Base-by-base conservation (phyloP, 1,284 basidiomycete species). In the Takashimella tepidaria region DNA sequence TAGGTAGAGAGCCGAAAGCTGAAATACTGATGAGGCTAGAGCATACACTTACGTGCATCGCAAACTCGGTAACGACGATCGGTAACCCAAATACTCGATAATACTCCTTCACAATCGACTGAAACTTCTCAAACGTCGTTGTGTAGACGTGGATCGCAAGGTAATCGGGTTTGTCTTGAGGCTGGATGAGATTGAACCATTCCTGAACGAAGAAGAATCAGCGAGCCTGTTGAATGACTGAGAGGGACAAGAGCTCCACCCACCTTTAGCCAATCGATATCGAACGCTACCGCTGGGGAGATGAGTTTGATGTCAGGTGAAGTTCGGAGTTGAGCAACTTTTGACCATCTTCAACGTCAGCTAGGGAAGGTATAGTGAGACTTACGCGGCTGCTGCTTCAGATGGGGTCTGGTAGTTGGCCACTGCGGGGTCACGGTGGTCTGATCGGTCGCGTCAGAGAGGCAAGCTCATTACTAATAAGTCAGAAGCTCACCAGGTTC, bases 121-220 rank as follows among this genome's bases (percentile, higher is more conserved):
- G 51, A 57, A 74, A 70, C 40, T 47, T 53, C 1, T 72, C 72
- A 48, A 74, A 69, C 16, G 70, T 70, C 3, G 70, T 72, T 3
- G 70, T 74, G 56, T 74, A 74, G 41, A 74, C 56, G 48, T 74
- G 70, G 0, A 71, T 58, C 4, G 68, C 67, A 4, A 74, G 59
- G 43, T 61, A 62, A 47, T 69, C 63, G 1, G 72, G 72, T 47
- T 49, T 59, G 0, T 65, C 55, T 3, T 59, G 54, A 0, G 46
- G 45, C 0, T 66, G 64, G 16, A 74, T 58, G 12, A 61, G 53
- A 4, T 53, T 26, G 51, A 68, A 53, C 52, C 67, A 68, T 20
- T 66, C 57, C 68, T 68, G 46, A 2, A 11, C 21, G 41, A 42
- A 23, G 13, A 12, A 6, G 41, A 46, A 24, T 42, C 16, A 1